Percentiles rank a stretch among this genome's conserved stretches.
phyloP scores from a whole-genome alignment of 768 basidiomycete species.

The Tylopilus vinaceipallidus region DNA sequence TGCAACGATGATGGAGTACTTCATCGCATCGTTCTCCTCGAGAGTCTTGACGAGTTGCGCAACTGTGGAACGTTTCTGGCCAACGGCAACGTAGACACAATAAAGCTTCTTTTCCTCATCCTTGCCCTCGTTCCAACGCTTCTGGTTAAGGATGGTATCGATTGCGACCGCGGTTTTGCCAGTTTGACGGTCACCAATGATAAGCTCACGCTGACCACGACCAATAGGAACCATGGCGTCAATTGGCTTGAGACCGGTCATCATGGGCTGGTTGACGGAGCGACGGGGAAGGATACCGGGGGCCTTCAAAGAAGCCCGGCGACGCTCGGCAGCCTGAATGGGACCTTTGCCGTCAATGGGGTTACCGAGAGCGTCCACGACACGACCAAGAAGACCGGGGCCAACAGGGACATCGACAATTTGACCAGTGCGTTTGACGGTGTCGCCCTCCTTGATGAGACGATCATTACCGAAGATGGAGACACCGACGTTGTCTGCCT shows the following conservation, averaged over 20 bases:
- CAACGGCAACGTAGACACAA: constrained; percentile 99
- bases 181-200: constrained; percentile 99
- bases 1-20: constrained; percentile 99
- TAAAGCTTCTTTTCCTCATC: constrained; percentile 98
- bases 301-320: constrained; percentile 97
- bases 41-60: constrained; percentile 99
- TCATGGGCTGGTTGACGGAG: constrained; percentile 99
- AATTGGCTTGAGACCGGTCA: constrained; percentile 99
- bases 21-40: constrained; percentile 99
- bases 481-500: constrained; percentile 99
- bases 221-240: constrained; percentile 99
- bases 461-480: constrained; percentile 99
- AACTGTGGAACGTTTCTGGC: constrained; percentile 99
- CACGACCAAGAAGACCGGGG: constrained; percentile 94
- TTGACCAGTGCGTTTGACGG: constrained; percentile 99
- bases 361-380: constrained; percentile 99
- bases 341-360: constrained; percentile 99
- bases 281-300: constrained; percentile 99
- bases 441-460: constrained; percentile 99
- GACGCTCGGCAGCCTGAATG: constrained; percentile 89
- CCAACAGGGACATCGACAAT: constrained; percentile 99
- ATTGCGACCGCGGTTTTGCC: constrained; percentile 99
- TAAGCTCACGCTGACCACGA: constrained; percentile 99
- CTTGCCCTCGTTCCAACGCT: constrained; percentile 97
- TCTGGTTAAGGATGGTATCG: constrained; percentile 99